Base-by-base conservation (phyloP, 768 basidiomycete species). In the Melanogaster broomeanus region DNA sequence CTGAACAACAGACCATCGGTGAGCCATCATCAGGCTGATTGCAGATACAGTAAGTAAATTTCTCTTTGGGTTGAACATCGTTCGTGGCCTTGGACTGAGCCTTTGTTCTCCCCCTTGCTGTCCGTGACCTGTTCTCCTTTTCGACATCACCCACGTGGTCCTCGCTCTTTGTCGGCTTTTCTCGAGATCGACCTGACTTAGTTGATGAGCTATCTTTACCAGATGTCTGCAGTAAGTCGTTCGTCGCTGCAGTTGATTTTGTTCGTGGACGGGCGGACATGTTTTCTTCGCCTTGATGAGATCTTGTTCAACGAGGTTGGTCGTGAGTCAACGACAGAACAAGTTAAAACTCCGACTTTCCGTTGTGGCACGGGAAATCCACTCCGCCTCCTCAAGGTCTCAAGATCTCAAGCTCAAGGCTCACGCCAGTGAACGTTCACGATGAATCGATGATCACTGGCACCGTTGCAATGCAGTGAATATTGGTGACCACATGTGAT, bases 1-100 rank as follows among this genome's bases (percentile, higher is more conserved):
- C 73, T 22, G 81, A 77, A 63, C 91, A 93, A 31, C 72, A 72
- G 43, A 93, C 84, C 90, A 92, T 91, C 12, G 90, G 89, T 6
- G 85, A 78, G 28, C 87, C 90, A 71, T 90, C 86, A 65, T 92
- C 86, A 34, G 78, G 79, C 43, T 78, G 78, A 21, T 77, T 74
- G 67, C 91, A 93, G 1, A 78, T 69, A 71, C 90, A 93, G 58
- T 79, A 75, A 49, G 34, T 65, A 61, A 27, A 61, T 66, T 51
- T 61, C 60, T 51, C 51, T 52, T 65, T 63, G 34, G 50, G 47
- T 30, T 45, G 57, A 42, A 60, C 43, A 16, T 58, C 57, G 55
- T 52, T 57, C 40, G 62, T 25, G 12, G 53, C 51, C 44, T 56
- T 62, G 35, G 51, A 9, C 28, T 42, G 59, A 19, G 48, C 16